phyloP scores from a whole-genome alignment of 768 basidiomycete species.

The Leccinum aurantiacum region DNA sequence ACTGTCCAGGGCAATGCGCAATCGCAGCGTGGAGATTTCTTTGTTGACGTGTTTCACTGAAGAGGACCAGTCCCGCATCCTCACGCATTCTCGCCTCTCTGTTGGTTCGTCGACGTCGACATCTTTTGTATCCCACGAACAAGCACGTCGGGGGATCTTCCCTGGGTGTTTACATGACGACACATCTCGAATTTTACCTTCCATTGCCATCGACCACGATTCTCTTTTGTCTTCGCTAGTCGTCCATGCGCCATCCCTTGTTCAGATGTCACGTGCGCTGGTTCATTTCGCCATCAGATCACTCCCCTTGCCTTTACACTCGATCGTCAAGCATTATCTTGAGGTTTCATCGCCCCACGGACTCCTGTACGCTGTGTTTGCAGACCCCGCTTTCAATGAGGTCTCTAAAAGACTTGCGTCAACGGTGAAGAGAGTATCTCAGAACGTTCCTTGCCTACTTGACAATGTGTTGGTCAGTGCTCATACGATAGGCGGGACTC shows the following conservation, averaged over 20 bases:
- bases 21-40: slow-evolving; percentile 87
- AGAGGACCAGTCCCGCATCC: slow-evolving; percentile 49
- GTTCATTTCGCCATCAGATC: slow-evolving; percentile 30
- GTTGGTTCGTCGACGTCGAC: slow-evolving; percentile 5
- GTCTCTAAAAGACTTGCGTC: slow-evolving; percentile 13
- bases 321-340: slow-evolving; percentile 27
- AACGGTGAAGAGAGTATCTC: slow-evolving; percentile 14
- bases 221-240: slow-evolving; percentile 43
- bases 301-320: slow-evolving; percentile 9
- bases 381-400: slow-evolving; percentile 16
- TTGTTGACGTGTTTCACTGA: slow-evolving; percentile 38
- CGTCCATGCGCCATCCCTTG: slow-evolving; percentile 40
- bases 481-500: slow-evolving; percentile 16
- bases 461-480: slow-evolving; percentile 32
- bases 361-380: slow-evolving; percentile 20
- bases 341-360: slow-evolving; percentile 8
- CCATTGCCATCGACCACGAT: slow-evolving; percentile 49
- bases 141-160: slow-evolving; percentile 27
- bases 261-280: slow-evolving; percentile 20
- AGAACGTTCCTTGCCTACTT: slow-evolving; percentile 6
- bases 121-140: slow-evolving; percentile 21
- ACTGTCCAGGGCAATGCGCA: slow-evolving; percentile 96
- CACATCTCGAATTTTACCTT: slow-evolving; percentile 27
- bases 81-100: slow-evolving; percentile 53
- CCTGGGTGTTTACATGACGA: not conserved